Percentiles rank a stretch among this genome's conserved stretches.
Evolutionary conservation across 2,329 filamentous ascomycete species (phyloP).

Genomic region (Ciborinia camelliae): DNA sequence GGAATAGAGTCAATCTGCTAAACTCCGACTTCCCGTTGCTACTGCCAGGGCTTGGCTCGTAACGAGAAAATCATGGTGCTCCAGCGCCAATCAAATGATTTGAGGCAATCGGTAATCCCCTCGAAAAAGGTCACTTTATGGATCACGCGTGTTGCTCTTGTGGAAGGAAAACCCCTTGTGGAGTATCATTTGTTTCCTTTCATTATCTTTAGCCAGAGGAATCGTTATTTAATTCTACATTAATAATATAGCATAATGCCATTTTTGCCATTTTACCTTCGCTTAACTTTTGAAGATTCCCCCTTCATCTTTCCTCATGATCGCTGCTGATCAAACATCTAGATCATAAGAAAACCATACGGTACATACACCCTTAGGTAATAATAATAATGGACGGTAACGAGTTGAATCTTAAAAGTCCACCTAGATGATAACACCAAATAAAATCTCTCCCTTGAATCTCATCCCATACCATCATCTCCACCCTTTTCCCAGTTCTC

Average conservation of each 20-base stretch:
- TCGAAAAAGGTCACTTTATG: conserved; percentile 17
- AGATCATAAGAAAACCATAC: conserved; percentile 3
- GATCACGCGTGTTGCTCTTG: conserved; percentile 25
- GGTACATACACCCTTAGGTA: too few relatives aligned
- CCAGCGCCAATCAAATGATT: conserved; percentile 31
- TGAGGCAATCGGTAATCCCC: conserved; percentile 30
- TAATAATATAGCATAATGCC: too few relatives aligned
- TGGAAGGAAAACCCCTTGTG: neutral
- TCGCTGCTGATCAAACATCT: conserved; percentile 15
- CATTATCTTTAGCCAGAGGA: neutral
- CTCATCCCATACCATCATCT: conserved; percentile 1
- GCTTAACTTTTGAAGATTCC: conserved; percentile 8
- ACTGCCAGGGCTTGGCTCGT: conserved; percentile 23
- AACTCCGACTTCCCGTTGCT: conserved; percentile 24
- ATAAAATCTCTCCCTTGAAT: neutral
- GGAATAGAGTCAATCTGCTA: conserved; percentile 18
- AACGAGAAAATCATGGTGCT: conserved; percentile 21
- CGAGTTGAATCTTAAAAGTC: neutral
- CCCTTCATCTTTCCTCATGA: conserved; percentile 14
- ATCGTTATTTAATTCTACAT: neutral
- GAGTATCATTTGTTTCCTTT: conserved; percentile 10
- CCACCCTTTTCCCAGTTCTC: conserved; percentile 4
- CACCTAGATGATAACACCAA: conserved; percentile 3
- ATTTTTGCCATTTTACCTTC: conserved; percentile 15
- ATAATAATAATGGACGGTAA: neutral